Percentiles rank a stretch among this genome's conserved stretches.
Conservation (phyloP, 2,329 filamentous ascomycete species). For the Botryotinia narcissicola region DNA sequence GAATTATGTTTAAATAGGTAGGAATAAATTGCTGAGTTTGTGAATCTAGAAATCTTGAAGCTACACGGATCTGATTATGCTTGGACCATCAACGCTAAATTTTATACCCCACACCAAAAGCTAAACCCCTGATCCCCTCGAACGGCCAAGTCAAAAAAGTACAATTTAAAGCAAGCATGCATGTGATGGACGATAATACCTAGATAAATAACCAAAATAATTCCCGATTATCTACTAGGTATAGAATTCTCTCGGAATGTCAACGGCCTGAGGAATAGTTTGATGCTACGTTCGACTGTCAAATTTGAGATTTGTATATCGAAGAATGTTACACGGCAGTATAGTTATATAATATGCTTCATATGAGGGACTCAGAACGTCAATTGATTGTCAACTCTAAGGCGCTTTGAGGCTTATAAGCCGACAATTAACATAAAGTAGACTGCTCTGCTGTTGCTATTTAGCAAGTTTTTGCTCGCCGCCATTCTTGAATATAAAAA, state of each 20-base stretch:
- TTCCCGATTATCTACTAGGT: background rate
- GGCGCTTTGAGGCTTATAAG: background rate
- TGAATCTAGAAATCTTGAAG: constrained; percentile 8
- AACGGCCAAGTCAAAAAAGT: background rate
- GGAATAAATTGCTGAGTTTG: constrained; percentile 1
- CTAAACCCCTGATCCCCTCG: background rate
- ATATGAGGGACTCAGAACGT: background rate
- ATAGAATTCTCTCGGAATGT: background rate
- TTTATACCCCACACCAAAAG: background rate
- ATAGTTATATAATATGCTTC: background rate
- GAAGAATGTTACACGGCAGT: background rate
- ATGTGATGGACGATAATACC: background rate
- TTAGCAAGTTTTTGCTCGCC: background rate
- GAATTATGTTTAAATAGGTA: background rate
- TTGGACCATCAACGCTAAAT: background rate
- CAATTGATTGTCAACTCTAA: background rate
- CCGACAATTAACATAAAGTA: background rate
- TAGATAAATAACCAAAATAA: background rate
- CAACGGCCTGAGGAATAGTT: background rate
- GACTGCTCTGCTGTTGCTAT: background rate
- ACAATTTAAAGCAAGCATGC: background rate
- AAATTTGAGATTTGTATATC: background rate
- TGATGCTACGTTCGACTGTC: background rate
- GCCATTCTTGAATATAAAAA: background rate
- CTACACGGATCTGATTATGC: background rate